Base-by-base conservation (phyloP, 1,284 basidiomycete species). In the Porodaedalea pini region DNA sequence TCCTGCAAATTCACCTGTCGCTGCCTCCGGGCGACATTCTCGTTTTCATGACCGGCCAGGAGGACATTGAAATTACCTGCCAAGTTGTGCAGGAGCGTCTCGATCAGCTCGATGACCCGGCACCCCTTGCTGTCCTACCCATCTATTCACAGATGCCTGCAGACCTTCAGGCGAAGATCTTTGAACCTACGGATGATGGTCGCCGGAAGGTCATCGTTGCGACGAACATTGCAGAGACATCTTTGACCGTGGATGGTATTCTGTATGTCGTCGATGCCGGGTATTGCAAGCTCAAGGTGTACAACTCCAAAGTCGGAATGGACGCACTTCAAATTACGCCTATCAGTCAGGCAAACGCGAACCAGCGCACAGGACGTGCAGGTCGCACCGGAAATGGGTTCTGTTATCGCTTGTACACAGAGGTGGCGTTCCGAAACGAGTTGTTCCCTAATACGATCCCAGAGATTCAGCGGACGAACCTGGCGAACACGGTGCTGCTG, bases 111-210 rank as follows among this genome's bases (percentile, higher is more conserved):
- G 92, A 98, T 66, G 93, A 98, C 15, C 91, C 94, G 5, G 77
- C 90, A 0, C 85, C 88, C 0, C 74, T 99, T 27, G 85, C 94
- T 0, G 86, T 99, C 1, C 75, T 99, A 15, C 97, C 97, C 1
- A 99, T 99, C 66, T 99, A 99, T 73, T 99, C 97, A 2, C 96
- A 98, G 70, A 98, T 99, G 96, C 97, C 97, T 1, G 95, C 97
- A 1, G 97, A 99, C 73, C 75, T 99, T 32, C 97, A 99, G 70
- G 95, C 97, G 11, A 96, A 95, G 72, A 99, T 99, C 65, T 99
- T 99, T 67, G 89, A 95, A 62, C 86, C 95, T 1, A 95, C 96
- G 0, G 78, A 84, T n/a, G 93, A 98, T 70, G 97, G 96, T 5
- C 82, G 95, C 49, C 80, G 97, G 41, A 99, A 99, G 73, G 94